Base-by-base conservation (phyloP, 169 alveolate genomes). In the Plasmodium falciparum region DNA sequence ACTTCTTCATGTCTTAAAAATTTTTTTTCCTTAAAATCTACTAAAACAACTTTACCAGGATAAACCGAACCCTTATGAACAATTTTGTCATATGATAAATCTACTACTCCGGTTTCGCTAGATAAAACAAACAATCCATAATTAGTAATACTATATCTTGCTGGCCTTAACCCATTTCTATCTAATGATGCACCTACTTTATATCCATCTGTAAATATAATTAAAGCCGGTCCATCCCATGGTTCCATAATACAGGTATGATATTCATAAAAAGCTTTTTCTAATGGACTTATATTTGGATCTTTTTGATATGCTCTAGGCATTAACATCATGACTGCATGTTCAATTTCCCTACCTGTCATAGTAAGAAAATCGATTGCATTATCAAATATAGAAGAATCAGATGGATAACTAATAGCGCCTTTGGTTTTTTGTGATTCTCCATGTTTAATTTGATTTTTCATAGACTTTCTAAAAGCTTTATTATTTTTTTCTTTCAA, bases 191-290 rank as follows among this genome's bases (percentile, higher is more conserved):
- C 95, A 4, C 96, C 96, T 66, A 94, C 89, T 71, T 92, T 91
- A 45, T 88, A 72, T 65, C 96, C 96, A 70, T 94, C 96, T 4
- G 96, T 94, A 85, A 92, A 94, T 69, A 88, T 88, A 6, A 94
- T 86, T 67, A 93, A 70, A 6, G 96, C 96, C 4, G 96, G 96
- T 22, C 96, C 96, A 73, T 94, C 96, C 96, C 96, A 94, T 17
- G 96, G 96, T 73, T 94, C 96, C 93, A 92, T 92, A 49, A 90
- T n/a, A 20, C 95, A 92, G 7, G 96, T 93, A 62, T 91, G 95
- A 75, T 89, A 88, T 93, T 88, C 90, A 63, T 78, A 74, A 72
- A 90, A 88, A 29, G 92, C 92, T 56, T 49, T 86, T 86, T 86
- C 92, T 26, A 71, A 50, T 13, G 92, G 92, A 8, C 63, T 70